A percentile compares a stretch with the other conserved stretches of the same genome.
These are phyloP conservation scores for Phytophthora aleatoria DNA, from an alignment of 352 stramenopile genomes.

Conservation along the genomic window DNA sequence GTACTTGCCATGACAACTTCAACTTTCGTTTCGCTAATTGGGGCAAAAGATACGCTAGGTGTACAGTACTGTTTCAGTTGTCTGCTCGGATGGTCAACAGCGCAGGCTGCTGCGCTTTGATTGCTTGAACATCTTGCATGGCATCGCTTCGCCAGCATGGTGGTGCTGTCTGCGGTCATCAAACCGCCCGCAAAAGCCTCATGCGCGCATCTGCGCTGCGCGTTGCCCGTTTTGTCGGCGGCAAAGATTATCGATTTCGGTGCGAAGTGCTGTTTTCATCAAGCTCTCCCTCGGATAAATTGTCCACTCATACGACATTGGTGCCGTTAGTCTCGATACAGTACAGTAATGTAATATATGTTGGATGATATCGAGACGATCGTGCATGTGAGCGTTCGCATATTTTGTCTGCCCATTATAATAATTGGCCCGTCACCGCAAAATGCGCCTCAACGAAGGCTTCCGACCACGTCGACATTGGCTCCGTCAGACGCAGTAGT, in stretches of 20 bases:
- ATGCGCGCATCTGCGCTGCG: too few relatives aligned
- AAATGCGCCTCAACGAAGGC: background rate
- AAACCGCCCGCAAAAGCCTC: background rate
- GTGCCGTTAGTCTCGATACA: too few relatives aligned
- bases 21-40: constrained; percentile 13
- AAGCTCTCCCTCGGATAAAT: background rate
- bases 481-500: background rate
- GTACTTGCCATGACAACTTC: constrained; percentile 10
- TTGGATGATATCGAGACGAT: background rate
- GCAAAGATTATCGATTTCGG: background rate
- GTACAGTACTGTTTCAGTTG: constrained; percentile 12
- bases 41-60: background rate
- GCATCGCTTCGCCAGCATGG: background rate
- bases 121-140: background rate
- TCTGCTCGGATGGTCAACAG: constrained; percentile 9
- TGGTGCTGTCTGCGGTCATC: background rate
- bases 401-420: background rate
- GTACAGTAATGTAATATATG: background rate
- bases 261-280: background rate
- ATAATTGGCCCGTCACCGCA: background rate
- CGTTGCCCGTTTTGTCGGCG: background rate
- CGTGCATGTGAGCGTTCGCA: background rate
- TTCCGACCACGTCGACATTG: background rate
- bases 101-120: background rate
- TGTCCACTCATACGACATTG: background rate